phyloP scores from a whole-genome alignment of 495 filamentous ascomycete species.

The Melanomma pulvis-pyrius region DNA sequence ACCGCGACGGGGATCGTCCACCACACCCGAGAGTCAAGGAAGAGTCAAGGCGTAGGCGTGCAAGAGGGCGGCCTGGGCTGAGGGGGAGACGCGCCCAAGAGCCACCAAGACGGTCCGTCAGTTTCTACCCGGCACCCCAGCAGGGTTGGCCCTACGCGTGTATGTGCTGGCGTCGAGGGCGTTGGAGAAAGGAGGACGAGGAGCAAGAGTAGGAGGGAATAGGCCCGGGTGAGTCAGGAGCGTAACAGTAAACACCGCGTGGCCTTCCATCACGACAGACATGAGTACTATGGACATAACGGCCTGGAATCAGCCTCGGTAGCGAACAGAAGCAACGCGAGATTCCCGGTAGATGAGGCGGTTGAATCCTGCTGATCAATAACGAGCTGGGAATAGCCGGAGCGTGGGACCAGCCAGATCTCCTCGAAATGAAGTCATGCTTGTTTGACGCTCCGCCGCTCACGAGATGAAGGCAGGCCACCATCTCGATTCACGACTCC shows the following conservation, averaged over 20 bases:
- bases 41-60: conserved; percentile 9
- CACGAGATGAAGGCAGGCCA: background rate
- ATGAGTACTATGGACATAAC: conserved; percentile 21
- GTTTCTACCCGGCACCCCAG: conserved; percentile 9
- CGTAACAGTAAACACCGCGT: too few relatives aligned
- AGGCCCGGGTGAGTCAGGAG: background rate
- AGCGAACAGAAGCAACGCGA: conserved; percentile 6
- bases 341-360: conserved; percentile 13
- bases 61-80: conserved; percentile 6
- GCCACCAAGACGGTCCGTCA: conserved; percentile 9
- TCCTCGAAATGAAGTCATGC: conserved; percentile 30
- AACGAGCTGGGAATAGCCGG: conserved; percentile 16
- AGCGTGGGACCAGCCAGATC: background rate
- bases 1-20: conserved; percentile 8
- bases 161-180: background rate
- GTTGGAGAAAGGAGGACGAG: background rate
- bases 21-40: conserved; percentile 14
- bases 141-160: background rate
- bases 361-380: conserved; percentile 30
- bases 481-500: background rate
- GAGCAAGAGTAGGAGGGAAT: background rate
- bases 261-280: conserved; percentile 9
- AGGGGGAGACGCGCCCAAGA: background rate
- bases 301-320: conserved; percentile 6
- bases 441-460: background rate